A percentile compares a stretch with the other conserved stretches of the same genome.
phyloP scores from a whole-genome alignment of 164 flowering plant genomes.

The Protea cynaroides region DNA sequence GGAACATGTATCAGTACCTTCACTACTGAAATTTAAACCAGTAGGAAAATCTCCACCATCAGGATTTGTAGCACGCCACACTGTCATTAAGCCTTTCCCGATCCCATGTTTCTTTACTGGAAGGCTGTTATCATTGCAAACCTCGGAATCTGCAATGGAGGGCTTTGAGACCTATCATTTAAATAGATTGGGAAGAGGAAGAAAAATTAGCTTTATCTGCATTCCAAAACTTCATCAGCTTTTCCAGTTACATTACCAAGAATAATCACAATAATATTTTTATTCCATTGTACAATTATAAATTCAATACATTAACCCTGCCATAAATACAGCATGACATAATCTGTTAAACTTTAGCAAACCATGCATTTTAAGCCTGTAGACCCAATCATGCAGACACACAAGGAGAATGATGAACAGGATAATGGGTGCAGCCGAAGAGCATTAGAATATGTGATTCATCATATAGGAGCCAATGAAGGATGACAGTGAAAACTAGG shows the following conservation, averaged over 20 bases:
- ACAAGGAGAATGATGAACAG: too few relatives aligned
- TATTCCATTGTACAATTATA: too few relatives aligned
- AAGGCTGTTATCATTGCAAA: slow-evolving; percentile 16
- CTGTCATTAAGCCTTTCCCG: slow-evolving; percentile 84
- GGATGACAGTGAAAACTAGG: too few relatives aligned
- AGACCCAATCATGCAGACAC: too few relatives aligned
- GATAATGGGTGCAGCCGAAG: too few relatives aligned
- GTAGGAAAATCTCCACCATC: slow-evolving; percentile 35
- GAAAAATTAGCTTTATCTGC: not conserved
- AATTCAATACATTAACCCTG: not conserved
- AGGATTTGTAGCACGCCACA: slow-evolving; percentile 52
- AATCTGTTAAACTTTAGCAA: not conserved
- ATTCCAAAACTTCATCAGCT: not conserved
- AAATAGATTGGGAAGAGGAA: not conserved
- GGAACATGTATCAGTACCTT: slow-evolving; percentile 7
- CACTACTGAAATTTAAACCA: slow-evolving; percentile 21
- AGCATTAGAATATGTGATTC: too few relatives aligned
- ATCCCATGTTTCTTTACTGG: slow-evolving; percentile 54
- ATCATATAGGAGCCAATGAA: too few relatives aligned
- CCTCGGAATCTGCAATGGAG: slow-evolving; percentile 9
- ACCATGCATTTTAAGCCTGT: not conserved
- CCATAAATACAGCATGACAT: not conserved
- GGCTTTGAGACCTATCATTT: slow-evolving; percentile 27
- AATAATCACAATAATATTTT: too few relatives aligned
- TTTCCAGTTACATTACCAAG: not conserved